phyloP scores from a whole-genome alignment of 495 filamentous ascomycete species.

The Talaromyces wortmannii region DNA sequence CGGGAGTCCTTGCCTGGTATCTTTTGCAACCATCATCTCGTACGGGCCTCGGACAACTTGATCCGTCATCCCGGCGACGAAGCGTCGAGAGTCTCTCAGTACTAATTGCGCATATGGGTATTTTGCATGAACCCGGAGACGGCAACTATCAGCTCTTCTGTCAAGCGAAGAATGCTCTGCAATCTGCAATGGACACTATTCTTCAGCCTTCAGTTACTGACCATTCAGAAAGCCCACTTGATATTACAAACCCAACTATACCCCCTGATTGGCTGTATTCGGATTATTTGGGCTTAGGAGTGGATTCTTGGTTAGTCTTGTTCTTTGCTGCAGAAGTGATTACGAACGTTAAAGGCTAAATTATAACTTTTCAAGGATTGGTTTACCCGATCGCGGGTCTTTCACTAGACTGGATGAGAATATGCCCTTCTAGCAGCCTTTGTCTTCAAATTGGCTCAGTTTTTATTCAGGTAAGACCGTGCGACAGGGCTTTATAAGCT shows the following conservation, averaged over 20 bases:
- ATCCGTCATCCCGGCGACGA: constrained; percentile 1
- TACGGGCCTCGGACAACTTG: background rate
- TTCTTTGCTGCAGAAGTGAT: background rate
- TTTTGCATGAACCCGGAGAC: constrained; percentile 3
- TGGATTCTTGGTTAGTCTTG: constrained; percentile 3
- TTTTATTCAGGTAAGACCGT: background rate
- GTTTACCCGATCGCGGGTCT: constrained; percentile 7
- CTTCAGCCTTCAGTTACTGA: background rate
- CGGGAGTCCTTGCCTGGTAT: constrained; percentile 3
- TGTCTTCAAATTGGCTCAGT: background rate
- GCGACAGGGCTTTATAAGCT: background rate
- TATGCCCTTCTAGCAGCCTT: constrained; percentile 1
- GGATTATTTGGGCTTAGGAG: constrained; percentile 2
- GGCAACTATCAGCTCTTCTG: constrained; percentile 5
- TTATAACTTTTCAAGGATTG: background rate
- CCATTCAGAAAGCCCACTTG: constrained; percentile 1
- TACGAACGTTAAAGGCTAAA: background rate
- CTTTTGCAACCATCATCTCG: constrained; percentile 3
- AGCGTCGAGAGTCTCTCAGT: constrained; percentile 5
- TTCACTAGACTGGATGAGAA: constrained; percentile 5
- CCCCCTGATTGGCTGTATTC: constrained; percentile 1
- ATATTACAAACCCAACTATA: background rate
- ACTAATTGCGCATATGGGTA: constrained; percentile 5
- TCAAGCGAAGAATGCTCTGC: constrained; percentile 3
- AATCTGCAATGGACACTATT: constrained; percentile 7